Percentiles rank a stretch among this genome's conserved stretches.
Evolutionary conservation across 2,329 filamentous ascomycete species (phyloP).

Genomic region (Shiraia bambusicola): DNA sequence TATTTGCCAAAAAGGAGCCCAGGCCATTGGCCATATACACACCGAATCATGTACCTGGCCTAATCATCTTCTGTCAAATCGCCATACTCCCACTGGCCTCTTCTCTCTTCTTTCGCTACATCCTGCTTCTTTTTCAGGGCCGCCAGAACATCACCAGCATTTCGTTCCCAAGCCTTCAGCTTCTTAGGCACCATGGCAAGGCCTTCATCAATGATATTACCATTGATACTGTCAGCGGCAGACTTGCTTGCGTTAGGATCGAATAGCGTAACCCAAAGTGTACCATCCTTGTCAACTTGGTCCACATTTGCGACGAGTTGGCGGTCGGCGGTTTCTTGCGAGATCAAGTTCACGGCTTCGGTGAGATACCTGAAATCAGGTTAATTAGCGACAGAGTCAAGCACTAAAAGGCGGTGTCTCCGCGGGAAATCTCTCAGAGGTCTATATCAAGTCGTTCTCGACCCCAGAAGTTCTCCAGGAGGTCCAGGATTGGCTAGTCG

Average conservation of each 20-base stretch:
- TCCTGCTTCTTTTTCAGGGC: constrained; percentile 72
- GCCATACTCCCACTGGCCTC: constrained; percentile 98
- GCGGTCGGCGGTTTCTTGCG: constrained; percentile 71
- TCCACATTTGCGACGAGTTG: constrained; percentile 90
- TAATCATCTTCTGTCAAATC: constrained; percentile 72
- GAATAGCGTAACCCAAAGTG: constrained; percentile 84
- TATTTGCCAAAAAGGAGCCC: too few relatives aligned
- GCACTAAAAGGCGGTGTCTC: too few relatives aligned
- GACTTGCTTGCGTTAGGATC: constrained; percentile 66
- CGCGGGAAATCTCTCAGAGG: too few relatives aligned
- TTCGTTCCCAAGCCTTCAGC: constrained; percentile 86
- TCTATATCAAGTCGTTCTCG: too few relatives aligned
- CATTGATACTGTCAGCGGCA: constrained; percentile 80
- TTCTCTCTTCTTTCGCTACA: constrained; percentile 74
- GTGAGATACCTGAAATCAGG: constrained; percentile 49
- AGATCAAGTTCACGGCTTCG: constrained; percentile 76
- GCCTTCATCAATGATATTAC: constrained; percentile 79
- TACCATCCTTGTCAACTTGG: constrained; percentile 75
- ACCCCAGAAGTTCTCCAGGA: too few relatives aligned
- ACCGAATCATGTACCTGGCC: constrained; percentile 7
- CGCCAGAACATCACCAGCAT: constrained; percentile 70
- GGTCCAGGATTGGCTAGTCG: too few relatives aligned
- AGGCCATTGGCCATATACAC: constrained; percentile 3
- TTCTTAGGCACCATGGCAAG: constrained; percentile 90
- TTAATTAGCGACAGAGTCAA: too few relatives aligned